Base-by-base conservation (phyloP, 345 rosid species). In the Pugionium dolabratum region DNA sequence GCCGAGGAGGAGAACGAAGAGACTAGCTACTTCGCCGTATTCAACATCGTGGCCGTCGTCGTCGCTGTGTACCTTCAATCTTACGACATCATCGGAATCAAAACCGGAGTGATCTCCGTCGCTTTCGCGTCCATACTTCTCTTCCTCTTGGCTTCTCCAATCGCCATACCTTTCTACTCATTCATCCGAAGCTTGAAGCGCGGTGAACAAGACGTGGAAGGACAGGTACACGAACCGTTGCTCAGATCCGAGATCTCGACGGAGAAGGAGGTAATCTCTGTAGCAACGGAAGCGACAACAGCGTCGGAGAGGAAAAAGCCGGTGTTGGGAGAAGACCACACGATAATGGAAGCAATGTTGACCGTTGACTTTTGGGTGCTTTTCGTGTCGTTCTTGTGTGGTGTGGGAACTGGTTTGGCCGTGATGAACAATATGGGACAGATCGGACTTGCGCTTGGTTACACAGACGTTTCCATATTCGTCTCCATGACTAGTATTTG, bases 381-480 rank as follows among this genome's bases (percentile, higher is more conserved):
- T 32, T 94, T 94, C n/a, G n/a, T n/a, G n/a, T n/a, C n/a, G n/a
- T n/a, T n/a, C n/a, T n/a, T n/a, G n/a, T n/a, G n/a, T n/a, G 6
- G 67, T 76, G 3, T 88, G 96, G 99, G 98, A 1, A 87, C 98
- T 1, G 98, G 98, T 2, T 56, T 92, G 69, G 87, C 97, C 1
- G 95, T 89, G 41, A 83, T 84, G 87, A 90, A 94, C 71, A 94
- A 94, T 40, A 84, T 86, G 95, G 97, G 92, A 5, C 99, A 94
- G 73, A 94, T 94, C 3, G 99, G 99, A 0, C 63, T 79, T 67
- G 87, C 99, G 1, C 90, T 90, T 62, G 99, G 99, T 27, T 86
- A 94, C 80, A 73, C 73, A 25, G 88, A 94, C 40, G 97, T 90
- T n/a, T 90, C 99, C 0, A 82, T 90, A 0, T 94, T 94, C 59